Evolutionary conservation across 306 rosid species (phyloP), one percentile per base, ranked within the genome.

Genomic region (Cyamopsis tetragonoloba): DNA sequence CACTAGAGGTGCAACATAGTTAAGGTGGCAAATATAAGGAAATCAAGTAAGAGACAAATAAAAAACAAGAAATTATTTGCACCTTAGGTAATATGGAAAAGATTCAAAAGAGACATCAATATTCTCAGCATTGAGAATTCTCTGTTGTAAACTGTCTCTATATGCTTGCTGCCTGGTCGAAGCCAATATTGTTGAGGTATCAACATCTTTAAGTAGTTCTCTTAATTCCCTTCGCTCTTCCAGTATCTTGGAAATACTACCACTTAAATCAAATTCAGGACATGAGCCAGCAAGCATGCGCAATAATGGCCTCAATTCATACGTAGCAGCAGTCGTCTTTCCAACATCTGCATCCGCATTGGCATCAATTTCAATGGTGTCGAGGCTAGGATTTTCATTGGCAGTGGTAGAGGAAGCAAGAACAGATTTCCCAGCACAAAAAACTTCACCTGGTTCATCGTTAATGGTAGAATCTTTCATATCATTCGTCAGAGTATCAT

Each of bases 61-160:
- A 72, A 41, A 23, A 43, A 24, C 17, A 17, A 51, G 8, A 55
- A 62, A 15, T 31, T 30, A 18, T 49, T 55, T 43, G 57, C 51
- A 92, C 98, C 98, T 92, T 73, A 92, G 73, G 79, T 79, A 92
- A 78, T 92, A 92, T 19, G 98, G 98, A 58, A 92, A 92, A 74
- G 50, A 66, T 80, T 89, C 95, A 54, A 92, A 85, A 22, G 93
- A 81, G 72, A 84, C 88, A 54, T 82, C 88, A 76, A 87, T 87
- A 56, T 78, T 75, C 30, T 82, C 89, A 66, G 92, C 86, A 69
- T 43, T 59, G 73, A 92, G 79, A 79, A 92, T 77, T 73, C 88
- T 87, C 68, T 85, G 82, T 32, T 73, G 91, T 73, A 92, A 67
- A 74, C 75, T 86, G 38, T 87, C 91, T 74, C 77, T 89, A 70